Conservation (phyloP, 2,329 filamentous ascomycete species). For the Cryphonectria naterciae region DNA sequence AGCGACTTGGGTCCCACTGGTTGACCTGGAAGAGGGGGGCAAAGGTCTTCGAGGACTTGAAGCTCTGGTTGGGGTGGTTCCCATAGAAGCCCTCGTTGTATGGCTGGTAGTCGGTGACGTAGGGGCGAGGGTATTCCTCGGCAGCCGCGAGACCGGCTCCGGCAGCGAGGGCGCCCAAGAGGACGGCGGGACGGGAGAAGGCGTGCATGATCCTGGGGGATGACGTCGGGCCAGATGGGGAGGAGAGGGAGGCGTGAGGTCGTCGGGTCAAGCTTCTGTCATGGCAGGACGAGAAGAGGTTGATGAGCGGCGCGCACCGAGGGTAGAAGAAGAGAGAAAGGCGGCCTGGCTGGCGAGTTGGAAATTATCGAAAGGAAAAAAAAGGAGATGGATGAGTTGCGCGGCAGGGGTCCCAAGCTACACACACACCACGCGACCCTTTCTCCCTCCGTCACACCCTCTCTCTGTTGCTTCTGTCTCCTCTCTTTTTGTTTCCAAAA, state of each 20-base stretch:
- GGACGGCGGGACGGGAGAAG: slow-evolving; percentile 19
- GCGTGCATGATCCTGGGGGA: slow-evolving; percentile 16
- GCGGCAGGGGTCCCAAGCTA: slow-evolving; percentile 16
- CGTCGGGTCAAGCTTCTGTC: slow-evolving; percentile 21
- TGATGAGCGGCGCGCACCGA: background rate
- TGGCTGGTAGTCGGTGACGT: slow-evolving; percentile 23
- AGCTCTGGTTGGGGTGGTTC: slow-evolving; percentile 25
- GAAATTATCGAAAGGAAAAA: slow-evolving; percentile 8
- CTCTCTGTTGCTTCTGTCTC: background rate
- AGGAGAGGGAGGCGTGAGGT: slow-evolving; percentile 3
- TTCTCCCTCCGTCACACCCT: background rate
- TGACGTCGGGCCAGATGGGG: background rate
- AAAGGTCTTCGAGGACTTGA: slow-evolving; percentile 16
- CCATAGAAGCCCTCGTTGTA: slow-evolving; percentile 26
- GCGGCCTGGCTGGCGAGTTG: background rate
- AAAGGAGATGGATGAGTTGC: slow-evolving; percentile 14
- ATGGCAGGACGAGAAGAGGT: slow-evolving; percentile 10
- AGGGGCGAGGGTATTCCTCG: slow-evolving; percentile 23
- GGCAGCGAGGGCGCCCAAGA: slow-evolving; percentile 23
- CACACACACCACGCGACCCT: background rate
- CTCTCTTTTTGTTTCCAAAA: background rate
- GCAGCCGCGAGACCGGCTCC: slow-evolving; percentile 27
- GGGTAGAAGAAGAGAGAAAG: slow-evolving; percentile 10
- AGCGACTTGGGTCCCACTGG: slow-evolving; percentile 26
- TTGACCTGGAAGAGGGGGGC: slow-evolving; percentile 28